A percentile compares a stretch with the other conserved stretches of the same genome.
Conservation (phyloP, 73 alveolate genomes). For the Tetrahymena malaccensis region DNA sequence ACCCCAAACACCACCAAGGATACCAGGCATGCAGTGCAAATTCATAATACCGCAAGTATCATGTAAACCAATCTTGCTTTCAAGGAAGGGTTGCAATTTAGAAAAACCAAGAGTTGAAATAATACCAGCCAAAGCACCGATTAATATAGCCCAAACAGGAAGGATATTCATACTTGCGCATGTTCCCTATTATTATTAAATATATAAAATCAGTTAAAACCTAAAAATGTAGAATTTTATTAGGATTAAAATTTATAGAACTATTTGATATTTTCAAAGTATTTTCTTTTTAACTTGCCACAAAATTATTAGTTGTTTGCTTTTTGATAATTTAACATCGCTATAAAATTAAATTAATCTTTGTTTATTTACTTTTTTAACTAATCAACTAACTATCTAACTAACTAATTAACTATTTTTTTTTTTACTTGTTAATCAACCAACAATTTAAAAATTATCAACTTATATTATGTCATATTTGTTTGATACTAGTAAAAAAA, state of each 20-base stretch:
- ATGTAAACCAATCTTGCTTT: constrained; percentile 48
- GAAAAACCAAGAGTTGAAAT: constrained; percentile 44
- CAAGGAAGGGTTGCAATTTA: constrained; percentile 23
- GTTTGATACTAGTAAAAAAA: not conserved
- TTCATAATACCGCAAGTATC: constrained; percentile 74
- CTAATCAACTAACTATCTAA: not conserved
- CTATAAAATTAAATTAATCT: too few relatives aligned
- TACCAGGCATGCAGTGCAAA: constrained; percentile 85
- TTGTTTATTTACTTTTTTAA: too few relatives aligned
- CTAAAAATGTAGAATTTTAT: not conserved
- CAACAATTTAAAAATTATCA: too few relatives aligned
- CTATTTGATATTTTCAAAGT: not conserved
- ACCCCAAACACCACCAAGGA: constrained; percentile 76
- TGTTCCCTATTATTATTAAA: constrained; percentile 36
- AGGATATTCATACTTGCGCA: constrained; percentile 37
- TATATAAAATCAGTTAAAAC: not conserved
- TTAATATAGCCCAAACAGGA: constrained; percentile 46
- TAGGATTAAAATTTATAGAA: not conserved
- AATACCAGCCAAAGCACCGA: constrained; percentile 59
- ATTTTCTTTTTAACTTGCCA: too few relatives aligned
- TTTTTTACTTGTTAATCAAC: not conserved
- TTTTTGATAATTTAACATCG: too few relatives aligned
- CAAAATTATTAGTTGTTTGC: too few relatives aligned
- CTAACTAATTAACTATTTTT: not conserved
- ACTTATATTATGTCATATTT: not conserved